Base-by-base conservation (phyloP, 352 stramenopile genomes). In the Globisporangium ultimum region DNA sequence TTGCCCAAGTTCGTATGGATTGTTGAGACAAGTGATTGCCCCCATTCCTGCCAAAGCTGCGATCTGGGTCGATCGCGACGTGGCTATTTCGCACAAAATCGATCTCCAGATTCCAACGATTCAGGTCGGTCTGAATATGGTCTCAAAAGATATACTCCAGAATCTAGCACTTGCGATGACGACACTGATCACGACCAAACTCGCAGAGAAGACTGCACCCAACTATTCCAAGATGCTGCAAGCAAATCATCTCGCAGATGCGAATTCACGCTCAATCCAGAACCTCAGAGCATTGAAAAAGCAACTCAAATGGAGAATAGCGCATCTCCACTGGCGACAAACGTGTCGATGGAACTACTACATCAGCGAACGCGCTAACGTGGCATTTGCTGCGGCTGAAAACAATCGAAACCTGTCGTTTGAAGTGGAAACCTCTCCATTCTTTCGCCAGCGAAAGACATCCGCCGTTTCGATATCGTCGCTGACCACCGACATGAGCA, bases 291-390 rank as follows among this genome's bases (percentile, higher is more conserved):
- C 53, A 11, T 22, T 84, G 0, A 80, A 81, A 36, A 73, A 74
- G 28, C 67, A 84, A 6, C 64, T 90, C 32, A 77, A 78, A 46
- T 93, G 83, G 83, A 77, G 83, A 62, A 85, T 93, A 38, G 66
- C 79, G 0, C 55, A 74, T 0, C 48, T 89, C 4, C 65, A 81
- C 41, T 89, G 81, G 80, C 68, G 66, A 9, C 74, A 90, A 46
- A 51, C 66, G 13, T 89, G 76, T 64, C 64, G 74, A 6, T 85
- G 71, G 77, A 79, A 77, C 22, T 80, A 80, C 34, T 77, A 71
- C 49, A 60, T 75, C 13, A 78, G 62, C 14, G 78, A 89, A 42
- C 67, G 74, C 32, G 55, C 75, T 8, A 74, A 67, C 17, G 58
- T 72, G 40, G 74, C 70, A 14, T 68, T 87, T n/a, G 59, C 71